These are phyloP conservation scores for Plantago rigida DNA, from an alignment of 305 asterid species.

Conservation along the genomic window DNA sequence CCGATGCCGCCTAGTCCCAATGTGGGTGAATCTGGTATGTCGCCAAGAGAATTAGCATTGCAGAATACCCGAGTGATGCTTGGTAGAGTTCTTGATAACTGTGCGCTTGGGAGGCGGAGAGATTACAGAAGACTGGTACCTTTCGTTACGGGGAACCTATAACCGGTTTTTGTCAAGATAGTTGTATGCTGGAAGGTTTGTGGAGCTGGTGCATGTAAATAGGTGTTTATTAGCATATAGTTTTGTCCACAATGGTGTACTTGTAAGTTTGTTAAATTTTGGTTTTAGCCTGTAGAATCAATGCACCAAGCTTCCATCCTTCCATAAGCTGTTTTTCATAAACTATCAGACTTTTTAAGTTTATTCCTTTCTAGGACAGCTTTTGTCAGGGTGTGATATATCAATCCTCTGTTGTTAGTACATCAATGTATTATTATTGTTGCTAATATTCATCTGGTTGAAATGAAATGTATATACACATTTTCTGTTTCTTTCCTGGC, in stretches of 20 bases:
- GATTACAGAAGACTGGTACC: constrained; percentile 89
- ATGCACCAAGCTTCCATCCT: constrained; percentile 22
- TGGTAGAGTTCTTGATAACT: constrained; percentile 81
- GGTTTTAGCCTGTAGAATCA: constrained; percentile 28
- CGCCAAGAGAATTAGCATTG: constrained; percentile 64
- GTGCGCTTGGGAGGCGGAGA: constrained; percentile 84
- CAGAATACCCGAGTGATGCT: constrained; percentile 84
- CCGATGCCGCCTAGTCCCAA: constrained; percentile 32
- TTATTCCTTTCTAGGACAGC: constrained; percentile 18
- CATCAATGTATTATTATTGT: constrained; percentile 15
- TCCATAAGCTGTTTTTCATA: constrained; percentile 23
- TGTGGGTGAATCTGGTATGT: constrained; percentile 44
- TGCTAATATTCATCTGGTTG: constrained; percentile 11
- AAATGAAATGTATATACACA: constrained; percentile 32
- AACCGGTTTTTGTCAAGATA: constrained; percentile 28
- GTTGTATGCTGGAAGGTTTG: constrained; percentile 24
- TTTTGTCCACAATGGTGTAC: constrained; percentile 15
- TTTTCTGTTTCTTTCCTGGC: neutral
- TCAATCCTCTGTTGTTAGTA: constrained; percentile 24
- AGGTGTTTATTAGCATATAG: constrained; percentile 30
- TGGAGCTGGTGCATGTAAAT: constrained; percentile 37
- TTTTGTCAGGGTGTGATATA: constrained; percentile 20
- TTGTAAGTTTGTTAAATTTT: constrained; percentile 32
- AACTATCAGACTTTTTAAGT: constrained; percentile 15
- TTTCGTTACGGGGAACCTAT: constrained; percentile 66